Percentiles rank a stretch among this genome's conserved stretches.
Evolutionary conservation across 805 yeast genomes (phyloP).

Genomic region (Candida anglica): DNA sequence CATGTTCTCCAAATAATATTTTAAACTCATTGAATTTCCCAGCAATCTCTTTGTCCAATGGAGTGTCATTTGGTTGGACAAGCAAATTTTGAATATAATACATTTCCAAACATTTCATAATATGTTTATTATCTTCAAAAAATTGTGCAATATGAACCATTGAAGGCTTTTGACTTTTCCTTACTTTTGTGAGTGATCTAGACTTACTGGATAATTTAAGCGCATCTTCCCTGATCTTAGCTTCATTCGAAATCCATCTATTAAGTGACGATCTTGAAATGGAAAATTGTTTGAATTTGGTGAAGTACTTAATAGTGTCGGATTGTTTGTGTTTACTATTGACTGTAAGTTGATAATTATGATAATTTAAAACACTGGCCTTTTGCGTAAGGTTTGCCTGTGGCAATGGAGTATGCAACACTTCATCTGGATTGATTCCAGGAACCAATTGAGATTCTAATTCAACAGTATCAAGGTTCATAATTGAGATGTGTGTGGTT

Average conservation of each 20-base stretch:
- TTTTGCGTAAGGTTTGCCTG: conserved; percentile 9
- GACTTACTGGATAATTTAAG: conserved; percentile 4
- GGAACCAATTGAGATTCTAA: too few relatives aligned
- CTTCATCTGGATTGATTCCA: too few relatives aligned
- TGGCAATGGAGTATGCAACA: conserved; percentile 1
- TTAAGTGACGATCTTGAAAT: conserved; percentile 13
- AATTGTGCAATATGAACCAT: conserved; percentile 5
- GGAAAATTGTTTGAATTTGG: conserved; percentile 7
- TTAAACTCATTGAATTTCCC: conserved; percentile 7
- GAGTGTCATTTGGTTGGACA: conserved; percentile 4
- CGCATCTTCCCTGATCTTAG: conserved; percentile 8
- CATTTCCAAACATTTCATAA: conserved; percentile 8
- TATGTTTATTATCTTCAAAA: conserved; percentile 5
- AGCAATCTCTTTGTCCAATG: conserved; percentile 6
- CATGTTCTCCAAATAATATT: not conserved
- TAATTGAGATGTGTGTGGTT: too few relatives aligned
- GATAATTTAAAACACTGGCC: conserved; percentile 15
- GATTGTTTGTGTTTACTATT: conserved; percentile 16
- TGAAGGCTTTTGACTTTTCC: conserved; percentile 4
- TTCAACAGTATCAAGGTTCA: too few relatives aligned
- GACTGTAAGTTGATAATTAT: conserved; percentile 11
- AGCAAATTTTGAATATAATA: conserved; percentile 7
- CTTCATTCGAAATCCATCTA: conserved; percentile 13
- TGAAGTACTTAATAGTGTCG: conserved; percentile 14
- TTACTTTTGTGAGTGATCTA: conserved; percentile 3